Base-by-base conservation (phyloP, 352 stramenopile species). In the Pythium aphanidermatum region DNA sequence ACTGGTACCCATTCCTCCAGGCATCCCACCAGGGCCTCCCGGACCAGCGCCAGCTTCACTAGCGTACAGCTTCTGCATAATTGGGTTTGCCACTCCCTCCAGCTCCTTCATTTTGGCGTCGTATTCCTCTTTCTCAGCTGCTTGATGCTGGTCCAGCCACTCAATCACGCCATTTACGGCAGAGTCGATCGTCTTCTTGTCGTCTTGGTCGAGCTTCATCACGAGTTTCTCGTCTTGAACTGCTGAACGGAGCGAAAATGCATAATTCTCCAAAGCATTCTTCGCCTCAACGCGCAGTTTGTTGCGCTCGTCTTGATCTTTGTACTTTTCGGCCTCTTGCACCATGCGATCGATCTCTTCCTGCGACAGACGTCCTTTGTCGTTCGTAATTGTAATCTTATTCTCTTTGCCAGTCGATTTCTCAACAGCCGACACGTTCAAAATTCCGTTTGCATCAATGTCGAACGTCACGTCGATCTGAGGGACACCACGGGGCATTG, bases 341-440 rank as follows among this genome's bases (percentile, higher is more conserved):
- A 99, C 94, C 96, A 99, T 99, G 46, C 95, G 83, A 58, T 99
- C 90, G 63, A 99, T 99, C 44, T 99, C 96, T 27, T 96, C 90
- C 53, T 99, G 80, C 26, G 80, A 96, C 6, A 99, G 73, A 58
- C 96, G 90, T 41, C 95, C 96, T 75, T 98, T 98, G 60, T 99
- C 96, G 49, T 96, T 95, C 21, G 95, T 98, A 55, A 99, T 99
- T 43, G 95, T 99, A 62, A 99, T 98, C 79, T 98, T 97, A 48
- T 86, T 82, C 54, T 83, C 74, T 80, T 98, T 98, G 56, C 95
- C 95, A 16, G 96, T 99, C 57, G 86, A 96, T 79, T 98, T 87
- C 52, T 87, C 75, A 12, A 87, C 72, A 6, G 93, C 95, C 36
- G 79, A 92, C 20, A 98, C 93, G 59, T 97, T 97, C 50, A 98